Conservation (phyloP, 768 basidiomycete species). For the Austroboletus eburneus region DNA sequence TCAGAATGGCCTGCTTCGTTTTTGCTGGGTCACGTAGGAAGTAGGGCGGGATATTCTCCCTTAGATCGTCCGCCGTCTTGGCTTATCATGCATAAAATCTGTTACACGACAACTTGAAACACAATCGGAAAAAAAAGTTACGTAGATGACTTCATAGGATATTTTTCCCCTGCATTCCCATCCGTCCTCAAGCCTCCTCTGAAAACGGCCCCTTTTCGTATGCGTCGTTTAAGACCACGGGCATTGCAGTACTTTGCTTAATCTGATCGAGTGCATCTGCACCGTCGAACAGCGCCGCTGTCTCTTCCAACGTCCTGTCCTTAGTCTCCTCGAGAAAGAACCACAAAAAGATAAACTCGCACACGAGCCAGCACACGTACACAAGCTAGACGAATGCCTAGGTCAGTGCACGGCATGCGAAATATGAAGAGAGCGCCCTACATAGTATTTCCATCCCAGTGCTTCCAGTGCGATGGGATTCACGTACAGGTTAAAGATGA, state of each 20-base stretch:
- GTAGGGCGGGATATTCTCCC: too few relatives aligned
- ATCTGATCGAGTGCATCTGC: constrained; percentile 45
- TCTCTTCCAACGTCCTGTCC: constrained; percentile 73
- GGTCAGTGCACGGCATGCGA: neutral
- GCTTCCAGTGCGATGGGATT: constrained; percentile 71
- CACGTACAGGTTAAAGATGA: constrained; percentile 88
- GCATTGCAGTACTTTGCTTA: constrained; percentile 19
- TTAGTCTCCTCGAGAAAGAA: constrained; percentile 71
- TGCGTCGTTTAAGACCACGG: too few relatives aligned
- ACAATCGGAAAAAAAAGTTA: too few relatives aligned
- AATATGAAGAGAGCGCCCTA: constrained; percentile 24
- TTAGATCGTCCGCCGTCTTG: too few relatives aligned
- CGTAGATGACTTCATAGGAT: too few relatives aligned
- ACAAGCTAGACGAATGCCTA: constrained; percentile 44
- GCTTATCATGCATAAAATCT: too few relatives aligned
- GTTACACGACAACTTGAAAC: too few relatives aligned
- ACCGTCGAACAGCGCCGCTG: constrained; percentile 77
- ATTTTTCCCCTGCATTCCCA: too few relatives aligned
- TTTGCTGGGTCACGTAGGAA: too few relatives aligned
- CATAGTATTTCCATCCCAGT: constrained; percentile 76
- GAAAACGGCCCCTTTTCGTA: too few relatives aligned
- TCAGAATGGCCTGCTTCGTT: too few relatives aligned
- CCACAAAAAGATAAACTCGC: constrained; percentile 63
- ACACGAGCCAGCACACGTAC: constrained; percentile 66
- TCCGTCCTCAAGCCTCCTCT: too few relatives aligned